Evolutionary conservation across 192 early-diverging fungal genomes (phyloP).

Genomic region (Coemansia sp.): DNA sequence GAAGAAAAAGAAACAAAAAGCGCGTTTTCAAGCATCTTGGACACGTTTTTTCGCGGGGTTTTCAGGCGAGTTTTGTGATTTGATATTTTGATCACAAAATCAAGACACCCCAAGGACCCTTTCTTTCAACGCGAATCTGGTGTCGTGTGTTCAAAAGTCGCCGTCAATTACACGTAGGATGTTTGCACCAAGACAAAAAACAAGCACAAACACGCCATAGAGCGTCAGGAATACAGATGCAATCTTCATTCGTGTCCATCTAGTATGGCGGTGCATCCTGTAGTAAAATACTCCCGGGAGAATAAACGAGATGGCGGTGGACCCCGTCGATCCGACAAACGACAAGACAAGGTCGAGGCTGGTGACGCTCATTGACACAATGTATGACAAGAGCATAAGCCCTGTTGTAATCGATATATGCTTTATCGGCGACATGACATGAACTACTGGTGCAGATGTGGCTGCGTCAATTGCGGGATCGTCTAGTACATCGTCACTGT

Average conservation of each 20-base stretch:
- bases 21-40: too few species aligned
- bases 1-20: not conserved
- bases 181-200: conserved; percentile 74
- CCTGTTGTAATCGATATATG: conserved; percentile 64
- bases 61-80: too few species aligned
- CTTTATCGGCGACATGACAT: conserved; percentile 52
- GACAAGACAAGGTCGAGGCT: conserved; percentile 83
- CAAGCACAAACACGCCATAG: conserved; percentile 80
- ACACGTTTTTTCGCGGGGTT: too few species aligned
- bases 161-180: conserved; percentile 45
- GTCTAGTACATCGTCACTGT: conserved; percentile 2
- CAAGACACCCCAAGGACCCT: too few species aligned
- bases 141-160: conserved; percentile 19
- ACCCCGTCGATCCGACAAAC: conserved; percentile 95
- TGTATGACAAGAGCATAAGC: conserved; percentile 69
- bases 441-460: conserved; percentile 26
- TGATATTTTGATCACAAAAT: too few species aligned
- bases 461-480: conserved; percentile 18
- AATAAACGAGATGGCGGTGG: conserved; percentile 95
- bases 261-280: conserved; percentile 66
- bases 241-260: conserved; percentile 68
- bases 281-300: conserved; percentile 92
- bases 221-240: conserved; percentile 59
- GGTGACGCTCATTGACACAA: conserved; percentile 73
- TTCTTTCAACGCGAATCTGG: too few species aligned